Conservation (phyloP, 371 early-diverging fungal genomes). For the Entomophthora muscae region DNA sequence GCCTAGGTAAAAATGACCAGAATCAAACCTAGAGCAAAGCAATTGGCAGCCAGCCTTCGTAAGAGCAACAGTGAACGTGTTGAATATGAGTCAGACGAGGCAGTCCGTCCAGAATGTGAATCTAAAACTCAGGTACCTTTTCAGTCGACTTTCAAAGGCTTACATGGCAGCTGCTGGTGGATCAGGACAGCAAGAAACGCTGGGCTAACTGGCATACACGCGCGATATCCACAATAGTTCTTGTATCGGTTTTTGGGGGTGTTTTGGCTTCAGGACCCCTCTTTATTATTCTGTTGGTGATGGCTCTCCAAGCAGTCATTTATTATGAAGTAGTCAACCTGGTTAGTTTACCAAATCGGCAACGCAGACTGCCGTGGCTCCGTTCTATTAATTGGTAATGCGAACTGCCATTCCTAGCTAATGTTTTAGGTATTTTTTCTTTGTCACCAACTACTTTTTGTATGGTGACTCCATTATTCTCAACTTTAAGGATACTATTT, state of each 20-base stretch:
- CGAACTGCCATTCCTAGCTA: constrained; percentile 10
- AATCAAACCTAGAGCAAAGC: not conserved
- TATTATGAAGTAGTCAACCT: constrained; percentile 85
- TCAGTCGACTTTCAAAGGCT: not conserved
- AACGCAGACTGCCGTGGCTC: constrained; percentile 78
- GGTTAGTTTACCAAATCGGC: constrained; percentile 62
- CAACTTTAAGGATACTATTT: constrained; percentile 57
- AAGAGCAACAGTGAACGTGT: not conserved
- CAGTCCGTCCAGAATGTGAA: not conserved
- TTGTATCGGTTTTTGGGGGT: constrained; percentile 67
- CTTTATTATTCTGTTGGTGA: constrained; percentile 63
- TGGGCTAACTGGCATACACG: constrained; percentile 68
- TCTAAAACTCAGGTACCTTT: not conserved
- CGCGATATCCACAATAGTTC: constrained; percentile 65
- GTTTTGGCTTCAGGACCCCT: constrained; percentile 65
- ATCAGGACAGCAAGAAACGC: constrained; percentile 19
- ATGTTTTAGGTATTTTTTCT: constrained; percentile 44
- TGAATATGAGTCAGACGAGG: not conserved
- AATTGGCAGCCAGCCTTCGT: not conserved
- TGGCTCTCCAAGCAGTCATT: constrained; percentile 55
- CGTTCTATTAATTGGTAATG: constrained; percentile 78
- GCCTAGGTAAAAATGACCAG: not conserved
- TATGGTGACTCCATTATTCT: constrained; percentile 86
- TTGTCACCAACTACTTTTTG: constrained; percentile 75
- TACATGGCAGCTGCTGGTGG: not conserved